Percentiles rank a stretch among this genome's conserved stretches.
These are phyloP conservation scores for Actinidia arguta DNA, from an alignment of 179 eudicot genomes.

Conservation along the genomic window DNA sequence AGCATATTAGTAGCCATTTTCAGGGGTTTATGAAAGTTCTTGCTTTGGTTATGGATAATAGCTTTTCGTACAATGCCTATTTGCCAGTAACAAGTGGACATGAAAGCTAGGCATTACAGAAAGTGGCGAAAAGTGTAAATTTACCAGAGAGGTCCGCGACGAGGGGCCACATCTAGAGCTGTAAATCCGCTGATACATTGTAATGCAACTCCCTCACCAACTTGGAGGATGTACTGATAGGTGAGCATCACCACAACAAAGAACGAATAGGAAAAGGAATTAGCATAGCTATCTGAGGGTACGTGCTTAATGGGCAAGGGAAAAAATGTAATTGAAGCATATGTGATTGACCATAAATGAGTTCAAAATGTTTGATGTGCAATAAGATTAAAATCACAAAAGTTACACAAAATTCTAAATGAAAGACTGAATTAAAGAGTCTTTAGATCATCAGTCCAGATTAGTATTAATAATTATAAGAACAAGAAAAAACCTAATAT, in stretches of 20 bases:
- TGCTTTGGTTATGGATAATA: neutral
- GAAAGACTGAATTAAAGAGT: neutral
- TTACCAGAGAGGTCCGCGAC: conserved; percentile 98
- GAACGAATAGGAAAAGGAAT: conserved; percentile 13
- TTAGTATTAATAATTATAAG: neutral
- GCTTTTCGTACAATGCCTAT: neutral
- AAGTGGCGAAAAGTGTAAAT: neutral
- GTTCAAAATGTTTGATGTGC: neutral
- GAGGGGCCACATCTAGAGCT: conserved; percentile 82
- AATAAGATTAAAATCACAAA: neutral
- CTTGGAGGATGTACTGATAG: conserved; percentile 78
- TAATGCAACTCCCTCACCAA: conserved; percentile 73
- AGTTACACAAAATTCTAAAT: neutral
- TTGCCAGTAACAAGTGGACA: neutral
- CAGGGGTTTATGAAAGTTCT: neutral
- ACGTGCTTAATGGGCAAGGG: neutral
- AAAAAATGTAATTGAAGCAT: neutral
- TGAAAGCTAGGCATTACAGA: neutral
- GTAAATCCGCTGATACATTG: conserved; percentile 92
- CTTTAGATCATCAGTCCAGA: neutral
- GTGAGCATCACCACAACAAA: conserved; percentile 11
- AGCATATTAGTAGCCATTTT: neutral
- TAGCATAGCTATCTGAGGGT: neutral
- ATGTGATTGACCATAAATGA: neutral
- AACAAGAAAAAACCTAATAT: neutral